A percentile compares a stretch with the other conserved stretches of the same genome.
phyloP scores from a whole-genome alignment of 2,329 filamentous ascomycete genomes.

The Stachybotrys elegans region DNA sequence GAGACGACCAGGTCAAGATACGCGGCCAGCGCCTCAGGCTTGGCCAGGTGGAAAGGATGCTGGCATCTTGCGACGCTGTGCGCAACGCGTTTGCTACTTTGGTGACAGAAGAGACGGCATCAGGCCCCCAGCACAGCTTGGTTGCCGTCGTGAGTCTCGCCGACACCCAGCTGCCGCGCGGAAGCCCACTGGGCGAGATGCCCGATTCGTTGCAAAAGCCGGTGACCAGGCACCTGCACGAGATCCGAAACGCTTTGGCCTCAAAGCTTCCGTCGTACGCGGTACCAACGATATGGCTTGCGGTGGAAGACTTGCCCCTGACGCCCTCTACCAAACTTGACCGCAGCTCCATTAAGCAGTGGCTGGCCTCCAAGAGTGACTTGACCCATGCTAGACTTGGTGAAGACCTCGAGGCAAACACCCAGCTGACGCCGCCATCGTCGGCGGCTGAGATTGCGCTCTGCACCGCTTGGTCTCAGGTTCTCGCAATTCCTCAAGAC shows the following conservation, averaged over 20 bases:
- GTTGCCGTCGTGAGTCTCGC: background rate
- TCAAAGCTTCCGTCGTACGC: conserved; percentile 2
- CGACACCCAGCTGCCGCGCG: background rate
- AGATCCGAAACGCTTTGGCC: background rate
- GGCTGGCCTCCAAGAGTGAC: background rate
- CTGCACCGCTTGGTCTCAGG: background rate
- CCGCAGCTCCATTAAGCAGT: background rate
- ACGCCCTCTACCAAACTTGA: conserved; percentile 2
- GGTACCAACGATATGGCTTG: conserved; percentile 2
- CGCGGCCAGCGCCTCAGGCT: conserved; percentile 14
- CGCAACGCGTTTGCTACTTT: background rate
- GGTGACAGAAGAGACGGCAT: background rate
- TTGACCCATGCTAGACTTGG: background rate
- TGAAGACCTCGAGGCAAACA: background rate
- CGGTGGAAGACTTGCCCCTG: background rate
- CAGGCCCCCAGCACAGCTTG: background rate
- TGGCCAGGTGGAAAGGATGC: conserved; percentile 11
- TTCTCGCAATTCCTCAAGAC: background rate
- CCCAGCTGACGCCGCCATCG: background rate
- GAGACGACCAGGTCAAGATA: conserved; percentile 12
- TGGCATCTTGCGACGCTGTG: background rate
- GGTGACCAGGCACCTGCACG: background rate
- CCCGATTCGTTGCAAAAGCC: background rate
- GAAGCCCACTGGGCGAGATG: background rate
- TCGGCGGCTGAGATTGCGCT: background rate